Conservation (phyloP, 352 stramenopile species). For the Saprolegnia parasitica region DNA sequence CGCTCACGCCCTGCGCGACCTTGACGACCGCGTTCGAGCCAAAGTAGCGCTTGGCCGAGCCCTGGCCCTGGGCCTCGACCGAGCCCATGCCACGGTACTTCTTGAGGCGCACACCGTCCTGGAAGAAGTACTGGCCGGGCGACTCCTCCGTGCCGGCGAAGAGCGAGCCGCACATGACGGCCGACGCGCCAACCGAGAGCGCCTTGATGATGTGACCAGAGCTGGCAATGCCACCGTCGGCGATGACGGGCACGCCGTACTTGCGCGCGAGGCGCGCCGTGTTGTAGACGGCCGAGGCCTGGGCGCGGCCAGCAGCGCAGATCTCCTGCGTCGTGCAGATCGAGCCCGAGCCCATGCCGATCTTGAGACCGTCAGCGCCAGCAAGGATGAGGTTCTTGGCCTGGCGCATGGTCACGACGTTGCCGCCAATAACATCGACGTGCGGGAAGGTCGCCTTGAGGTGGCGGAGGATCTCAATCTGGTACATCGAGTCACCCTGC, state of each 20-base stretch:
- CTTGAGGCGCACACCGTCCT: slow-evolving; percentile 99
- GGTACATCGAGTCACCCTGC: slow-evolving; percentile 96
- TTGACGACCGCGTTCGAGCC: slow-evolving; percentile 90
- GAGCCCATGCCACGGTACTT: slow-evolving; percentile 99
- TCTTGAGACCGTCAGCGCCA: slow-evolving; percentile 97
- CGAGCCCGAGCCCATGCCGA: slow-evolving; percentile 99
- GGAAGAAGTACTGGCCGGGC: slow-evolving; percentile 99
- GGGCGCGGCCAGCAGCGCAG: slow-evolving; percentile 96
- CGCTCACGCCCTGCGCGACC: slow-evolving; percentile 98
- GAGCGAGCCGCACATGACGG: slow-evolving; percentile 99
- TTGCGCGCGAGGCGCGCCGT: slow-evolving; percentile 93
- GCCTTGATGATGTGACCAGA: slow-evolving; percentile 99
- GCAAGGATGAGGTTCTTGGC: slow-evolving; percentile 98
- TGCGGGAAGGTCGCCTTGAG: slow-evolving; percentile 95
- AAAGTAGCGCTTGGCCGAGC: slow-evolving; percentile 92
- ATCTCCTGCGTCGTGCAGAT: slow-evolving; percentile 99
- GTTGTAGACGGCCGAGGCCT: slow-evolving; percentile 99
- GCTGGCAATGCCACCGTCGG: slow-evolving; percentile 98
- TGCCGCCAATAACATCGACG: slow-evolving; percentile 98
- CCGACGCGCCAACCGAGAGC: slow-evolving; percentile 94
- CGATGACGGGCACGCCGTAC: slow-evolving; percentile 97
- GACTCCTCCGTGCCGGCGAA: slow-evolving; percentile 99
- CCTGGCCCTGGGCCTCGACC: slow-evolving; percentile 98
- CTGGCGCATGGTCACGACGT: slow-evolving; percentile 98
- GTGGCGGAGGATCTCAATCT: slow-evolving; percentile 88